phyloP scores from a whole-genome alignment of 2,329 filamentous ascomycete species.

The Hansfordia pulvinata region DNA sequence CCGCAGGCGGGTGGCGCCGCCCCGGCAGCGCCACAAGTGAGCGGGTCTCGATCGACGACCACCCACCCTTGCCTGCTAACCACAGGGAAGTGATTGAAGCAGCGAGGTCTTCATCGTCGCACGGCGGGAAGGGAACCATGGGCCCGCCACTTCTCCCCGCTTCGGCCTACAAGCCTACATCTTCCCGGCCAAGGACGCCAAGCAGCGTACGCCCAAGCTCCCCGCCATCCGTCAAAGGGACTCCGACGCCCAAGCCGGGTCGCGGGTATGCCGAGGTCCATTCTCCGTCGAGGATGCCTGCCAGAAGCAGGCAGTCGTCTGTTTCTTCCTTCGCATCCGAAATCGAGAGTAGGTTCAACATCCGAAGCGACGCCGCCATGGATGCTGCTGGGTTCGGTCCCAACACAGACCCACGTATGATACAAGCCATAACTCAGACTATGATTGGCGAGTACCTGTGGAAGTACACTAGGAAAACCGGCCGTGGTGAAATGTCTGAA shows the following conservation, averaged over 20 bases:
- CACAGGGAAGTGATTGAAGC: slow-evolving; percentile 78
- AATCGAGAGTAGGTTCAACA: slow-evolving; percentile 81
- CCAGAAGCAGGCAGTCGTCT: slow-evolving; percentile 57
- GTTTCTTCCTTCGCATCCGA: slow-evolving; percentile 94
- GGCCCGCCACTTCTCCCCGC: slow-evolving; percentile 75
- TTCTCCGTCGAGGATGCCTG: slow-evolving; percentile 28
- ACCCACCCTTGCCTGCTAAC: slow-evolving; percentile 68
- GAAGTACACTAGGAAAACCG: slow-evolving; percentile 95
- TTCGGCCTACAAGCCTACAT: slow-evolving; percentile 43
- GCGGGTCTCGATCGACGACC: slow-evolving; percentile 23
- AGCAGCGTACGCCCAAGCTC: slow-evolving; percentile 30
- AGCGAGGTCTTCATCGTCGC: slow-evolving; percentile 45
- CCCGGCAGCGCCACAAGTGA: slow-evolving; percentile 64
- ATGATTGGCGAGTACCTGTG: slow-evolving; percentile 99
- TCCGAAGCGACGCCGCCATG: slow-evolving; percentile 43
- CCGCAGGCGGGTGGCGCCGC: slow-evolving; percentile 29
- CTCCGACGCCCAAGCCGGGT: slow-evolving; percentile 40
- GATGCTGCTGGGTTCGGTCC: slow-evolving; percentile 46
- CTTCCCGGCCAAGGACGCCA: slow-evolving; percentile 46
- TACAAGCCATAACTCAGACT: slow-evolving; percentile 95
- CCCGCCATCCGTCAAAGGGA: slow-evolving; percentile 36
- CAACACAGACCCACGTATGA: slow-evolving; percentile 89
- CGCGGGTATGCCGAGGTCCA: slow-evolving; percentile 33
- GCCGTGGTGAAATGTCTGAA: slow-evolving; percentile 76
- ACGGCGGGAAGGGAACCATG: slow-evolving; percentile 45